Conservation (phyloP, 2,329 filamentous ascomycete genomes). For the Fusarium sp. region DNA sequence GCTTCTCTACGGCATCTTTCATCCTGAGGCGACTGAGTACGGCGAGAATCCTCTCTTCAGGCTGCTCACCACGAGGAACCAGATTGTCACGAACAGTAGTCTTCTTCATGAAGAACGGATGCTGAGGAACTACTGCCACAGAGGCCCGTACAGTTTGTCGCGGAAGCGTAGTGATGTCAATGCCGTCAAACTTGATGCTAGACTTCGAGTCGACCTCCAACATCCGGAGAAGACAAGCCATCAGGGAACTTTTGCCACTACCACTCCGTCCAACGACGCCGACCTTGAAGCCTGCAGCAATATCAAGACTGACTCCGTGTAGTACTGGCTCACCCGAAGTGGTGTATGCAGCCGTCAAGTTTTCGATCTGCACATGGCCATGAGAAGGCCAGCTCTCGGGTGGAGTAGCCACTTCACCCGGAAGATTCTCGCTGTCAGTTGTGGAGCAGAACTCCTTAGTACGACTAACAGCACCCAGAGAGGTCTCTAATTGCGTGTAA, state of each 20-base stretch:
- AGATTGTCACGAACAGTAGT: conserved; percentile 60
- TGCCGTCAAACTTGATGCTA: conserved; percentile 58
- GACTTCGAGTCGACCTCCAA: conserved; percentile 55
- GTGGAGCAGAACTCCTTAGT: conserved; percentile 13
- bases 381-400: conserved; percentile 10
- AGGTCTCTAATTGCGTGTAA: conserved; percentile 47
- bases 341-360: conserved; percentile 49
- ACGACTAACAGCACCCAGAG: conserved; percentile 22
- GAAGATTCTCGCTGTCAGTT: conserved; percentile 18
- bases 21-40: conserved; percentile 44
- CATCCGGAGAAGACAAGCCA: conserved; percentile 60
- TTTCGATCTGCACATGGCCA: conserved; percentile 41
- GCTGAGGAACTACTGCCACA: conserved; percentile 62
- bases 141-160: conserved; percentile 41
- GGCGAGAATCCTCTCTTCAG: conserved; percentile 49
- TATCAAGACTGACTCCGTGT: conserved; percentile 45
- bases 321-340: conserved; percentile 41
- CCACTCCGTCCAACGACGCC: conserved; percentile 60
- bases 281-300: conserved; percentile 52
- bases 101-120: conserved; percentile 62
- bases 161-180: conserved; percentile 49
- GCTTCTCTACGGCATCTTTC: conserved; percentile 35
- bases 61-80: conserved; percentile 52
- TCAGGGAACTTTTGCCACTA: conserved; percentile 52
- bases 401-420: background rate